Evolutionary conservation across 108 stramenopile genomes (phyloP).

Genomic region (Cyclotella sp.): DNA sequence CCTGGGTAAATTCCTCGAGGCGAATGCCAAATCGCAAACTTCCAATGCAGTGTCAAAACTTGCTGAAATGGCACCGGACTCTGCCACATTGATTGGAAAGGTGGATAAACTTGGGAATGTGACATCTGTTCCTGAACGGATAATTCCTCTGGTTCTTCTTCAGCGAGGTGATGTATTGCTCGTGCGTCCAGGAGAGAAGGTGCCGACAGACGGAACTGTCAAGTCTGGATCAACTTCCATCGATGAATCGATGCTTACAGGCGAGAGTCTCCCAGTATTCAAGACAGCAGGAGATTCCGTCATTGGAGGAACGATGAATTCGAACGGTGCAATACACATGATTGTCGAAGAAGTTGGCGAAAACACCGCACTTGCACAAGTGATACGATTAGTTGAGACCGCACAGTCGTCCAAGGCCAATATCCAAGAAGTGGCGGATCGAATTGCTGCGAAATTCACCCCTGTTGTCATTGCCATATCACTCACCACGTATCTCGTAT

Average conservation of each 20-base stretch:
- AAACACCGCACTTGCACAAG: constrained; percentile 74
- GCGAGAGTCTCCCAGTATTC: constrained; percentile 72
- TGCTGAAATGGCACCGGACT: constrained; percentile 55
- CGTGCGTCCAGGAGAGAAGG: constrained; percentile 73
- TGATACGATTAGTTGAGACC: constrained; percentile 79
- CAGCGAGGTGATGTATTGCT: constrained; percentile 74
- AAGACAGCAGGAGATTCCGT: constrained; percentile 62
- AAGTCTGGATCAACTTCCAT: constrained; percentile 77
- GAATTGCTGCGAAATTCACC: constrained; percentile 69
- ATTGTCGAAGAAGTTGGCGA: constrained; percentile 62
- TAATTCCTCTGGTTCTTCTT: constrained; percentile 46
- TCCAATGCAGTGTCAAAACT: constrained; percentile 54
- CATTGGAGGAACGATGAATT: constrained; percentile 73
- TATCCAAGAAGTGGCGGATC: constrained; percentile 86
- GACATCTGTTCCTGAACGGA: constrained; percentile 28
- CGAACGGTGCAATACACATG: constrained; percentile 54
- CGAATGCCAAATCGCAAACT: constrained; percentile 50
- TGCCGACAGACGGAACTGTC: constrained; percentile 87
- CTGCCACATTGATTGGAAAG: constrained; percentile 54
- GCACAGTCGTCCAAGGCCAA: constrained; percentile 85
- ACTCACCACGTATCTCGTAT: constrained; percentile 66
- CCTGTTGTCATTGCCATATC: constrained; percentile 72
- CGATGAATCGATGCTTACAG: constrained; percentile 89
- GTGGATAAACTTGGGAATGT: constrained; percentile 19
- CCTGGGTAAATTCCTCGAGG: constrained; percentile 84